Evolutionary conservation across 371 early-diverging fungal species (phyloP).

Genomic region (Zychaea mexicana): DNA sequence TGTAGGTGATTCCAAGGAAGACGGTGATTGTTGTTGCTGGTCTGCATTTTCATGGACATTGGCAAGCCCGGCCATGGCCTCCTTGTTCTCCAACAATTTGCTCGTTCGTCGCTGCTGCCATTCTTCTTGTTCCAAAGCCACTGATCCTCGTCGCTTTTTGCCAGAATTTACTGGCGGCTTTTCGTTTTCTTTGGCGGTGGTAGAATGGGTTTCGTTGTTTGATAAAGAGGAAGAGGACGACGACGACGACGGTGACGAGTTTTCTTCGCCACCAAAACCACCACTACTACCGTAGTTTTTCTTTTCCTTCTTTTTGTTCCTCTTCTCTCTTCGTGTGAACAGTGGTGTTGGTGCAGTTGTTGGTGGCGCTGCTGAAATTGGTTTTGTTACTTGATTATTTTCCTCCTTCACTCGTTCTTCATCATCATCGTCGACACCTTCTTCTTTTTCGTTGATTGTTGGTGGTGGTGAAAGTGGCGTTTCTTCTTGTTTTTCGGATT

Average conservation of each 20-base stretch:
- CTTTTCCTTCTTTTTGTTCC: background rate
- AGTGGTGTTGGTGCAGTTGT: background rate
- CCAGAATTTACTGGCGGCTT: background rate
- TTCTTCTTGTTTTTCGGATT: background rate
- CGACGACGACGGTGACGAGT: background rate
- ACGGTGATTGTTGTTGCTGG: background rate
- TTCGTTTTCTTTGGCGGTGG: background rate
- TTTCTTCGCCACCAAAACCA: background rate
- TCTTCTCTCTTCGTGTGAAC: background rate
- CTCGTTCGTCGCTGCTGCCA: conserved; percentile 15
- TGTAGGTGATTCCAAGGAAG: background rate
- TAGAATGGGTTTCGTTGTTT: background rate
- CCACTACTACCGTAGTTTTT: background rate
- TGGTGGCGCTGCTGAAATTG: background rate
- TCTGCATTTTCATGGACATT: background rate
- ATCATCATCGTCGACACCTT: no score
- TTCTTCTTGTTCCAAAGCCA: conserved; percentile 10
- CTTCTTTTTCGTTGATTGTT: no score
- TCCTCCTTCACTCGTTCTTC: no score
- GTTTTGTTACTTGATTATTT: no score
- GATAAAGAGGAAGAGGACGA: background rate
- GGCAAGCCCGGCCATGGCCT: background rate
- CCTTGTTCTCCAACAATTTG: conserved; percentile 5
- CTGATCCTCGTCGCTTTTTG: conserved; percentile 13
- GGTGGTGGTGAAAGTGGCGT: conserved; percentile 2